phyloP scores from a whole-genome alignment of 2,329 filamentous ascomycete genomes.

The Pestalotiopsis sp. region DNA sequence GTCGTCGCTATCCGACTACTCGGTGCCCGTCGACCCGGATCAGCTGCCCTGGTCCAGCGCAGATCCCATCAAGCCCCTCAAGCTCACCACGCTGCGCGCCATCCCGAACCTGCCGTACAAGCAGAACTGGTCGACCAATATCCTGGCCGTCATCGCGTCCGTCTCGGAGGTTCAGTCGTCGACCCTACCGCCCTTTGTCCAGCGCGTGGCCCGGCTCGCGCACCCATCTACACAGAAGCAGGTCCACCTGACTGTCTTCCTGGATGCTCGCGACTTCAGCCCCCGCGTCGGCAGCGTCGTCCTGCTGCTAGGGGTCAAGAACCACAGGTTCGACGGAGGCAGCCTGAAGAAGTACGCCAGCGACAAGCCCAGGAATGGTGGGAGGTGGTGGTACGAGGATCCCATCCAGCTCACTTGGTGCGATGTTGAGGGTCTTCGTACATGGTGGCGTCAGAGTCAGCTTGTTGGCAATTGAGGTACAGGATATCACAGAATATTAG shows the following conservation, averaged over 20 bases:
- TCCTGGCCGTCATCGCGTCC: slow-evolving; percentile 52
- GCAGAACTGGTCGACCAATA: slow-evolving; percentile 61
- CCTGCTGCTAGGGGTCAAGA: slow-evolving; percentile 58
- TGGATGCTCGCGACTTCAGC: slow-evolving; percentile 52
- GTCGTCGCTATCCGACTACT: slow-evolving; percentile 12
- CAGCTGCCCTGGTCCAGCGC: slow-evolving; percentile 41
- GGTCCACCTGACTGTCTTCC: slow-evolving; percentile 56
- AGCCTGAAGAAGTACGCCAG: slow-evolving; percentile 45
- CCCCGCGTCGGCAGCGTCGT: slow-evolving; percentile 52
- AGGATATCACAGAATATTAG: neutral
- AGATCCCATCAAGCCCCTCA: slow-evolving; percentile 46
- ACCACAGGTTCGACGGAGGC: slow-evolving; percentile 55
- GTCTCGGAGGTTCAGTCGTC: slow-evolving; percentile 52
- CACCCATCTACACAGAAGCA: slow-evolving; percentile 56
- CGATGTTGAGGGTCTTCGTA: slow-evolving; percentile 45
- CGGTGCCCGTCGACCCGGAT: slow-evolving; percentile 15
- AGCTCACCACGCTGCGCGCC: slow-evolving; percentile 51
- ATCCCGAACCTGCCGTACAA: slow-evolving; percentile 57
- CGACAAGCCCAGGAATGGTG: slow-evolving; percentile 31
- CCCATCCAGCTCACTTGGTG: slow-evolving; percentile 52
- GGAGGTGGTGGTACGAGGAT: slow-evolving; percentile 55
- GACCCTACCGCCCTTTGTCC: slow-evolving; percentile 50
- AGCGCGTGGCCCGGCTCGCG: slow-evolving; percentile 53
- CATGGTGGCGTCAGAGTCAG: slow-evolving; percentile 42
- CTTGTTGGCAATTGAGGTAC: neutral